Conservation (phyloP, 106 monocot species). For the Triglochin maritima region DNA sequence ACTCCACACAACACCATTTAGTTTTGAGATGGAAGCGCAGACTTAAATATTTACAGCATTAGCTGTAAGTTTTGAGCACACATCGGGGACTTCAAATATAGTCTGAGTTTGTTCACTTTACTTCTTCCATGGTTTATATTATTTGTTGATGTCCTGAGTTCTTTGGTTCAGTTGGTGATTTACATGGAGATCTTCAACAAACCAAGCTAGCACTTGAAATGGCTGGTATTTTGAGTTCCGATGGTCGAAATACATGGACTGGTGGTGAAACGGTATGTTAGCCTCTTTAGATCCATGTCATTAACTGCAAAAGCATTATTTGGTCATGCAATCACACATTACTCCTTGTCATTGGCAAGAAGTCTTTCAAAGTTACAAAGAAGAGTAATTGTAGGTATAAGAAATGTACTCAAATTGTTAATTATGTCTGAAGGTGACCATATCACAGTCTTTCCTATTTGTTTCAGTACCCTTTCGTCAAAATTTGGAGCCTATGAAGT, state of each 20-base stretch:
- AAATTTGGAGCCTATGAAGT: no score
- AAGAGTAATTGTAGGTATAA: no score
- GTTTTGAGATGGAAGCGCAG: background rate
- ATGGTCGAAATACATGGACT: slow-evolving; percentile 60
- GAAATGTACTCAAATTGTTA: no score
- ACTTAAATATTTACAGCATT: background rate
- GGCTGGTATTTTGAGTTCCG: slow-evolving; percentile 65
- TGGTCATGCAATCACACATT: background rate
- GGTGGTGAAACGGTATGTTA: slow-evolving; percentile 68
- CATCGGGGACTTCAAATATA: background rate
- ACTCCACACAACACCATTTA: no score
- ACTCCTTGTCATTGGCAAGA: background rate
- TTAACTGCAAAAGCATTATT: background rate
- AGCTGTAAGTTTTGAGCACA: background rate
- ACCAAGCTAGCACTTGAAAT: slow-evolving; percentile 64
- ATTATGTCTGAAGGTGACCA: no score
- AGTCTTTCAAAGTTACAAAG: no score
- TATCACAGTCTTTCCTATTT: no score
- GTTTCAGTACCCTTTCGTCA: no score
- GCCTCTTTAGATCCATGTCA: background rate
- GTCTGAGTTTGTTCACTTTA: background rate
- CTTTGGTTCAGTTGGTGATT: slow-evolving; percentile 53
- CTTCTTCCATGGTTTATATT: background rate
- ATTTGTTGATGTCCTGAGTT: background rate
- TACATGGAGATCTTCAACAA: slow-evolving; percentile 78